Evolutionary conservation across 1,284 basidiomycete genomes (phyloP).

Genomic region (Amylostereum chailletii): DNA sequence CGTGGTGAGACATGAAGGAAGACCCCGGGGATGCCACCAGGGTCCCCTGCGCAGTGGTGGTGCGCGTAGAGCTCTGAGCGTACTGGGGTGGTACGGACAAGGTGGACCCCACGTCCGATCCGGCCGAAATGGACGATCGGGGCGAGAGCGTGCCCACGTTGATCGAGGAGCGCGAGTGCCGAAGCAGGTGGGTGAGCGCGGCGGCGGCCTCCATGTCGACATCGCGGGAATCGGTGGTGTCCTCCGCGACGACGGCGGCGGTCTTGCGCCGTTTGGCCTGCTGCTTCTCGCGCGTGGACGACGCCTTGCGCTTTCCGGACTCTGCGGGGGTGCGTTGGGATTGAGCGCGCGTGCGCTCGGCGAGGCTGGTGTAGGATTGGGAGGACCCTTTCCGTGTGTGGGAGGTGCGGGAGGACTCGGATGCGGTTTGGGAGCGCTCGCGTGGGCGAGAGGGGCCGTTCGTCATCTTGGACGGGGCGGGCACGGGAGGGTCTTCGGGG

Average conservation of each 20-base stretch:
- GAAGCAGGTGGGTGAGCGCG: slow-evolving; percentile 62
- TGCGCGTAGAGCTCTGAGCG: slow-evolving; percentile 53
- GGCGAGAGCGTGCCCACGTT: slow-evolving; percentile 52
- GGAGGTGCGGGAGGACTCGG: slow-evolving; percentile 14
- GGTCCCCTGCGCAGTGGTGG: slow-evolving; percentile 25
- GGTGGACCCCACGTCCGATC: slow-evolving; percentile 37
- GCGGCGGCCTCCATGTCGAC: slow-evolving; percentile 75
- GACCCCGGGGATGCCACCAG: slow-evolving; percentile 23
- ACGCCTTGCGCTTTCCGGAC: slow-evolving; percentile 24
- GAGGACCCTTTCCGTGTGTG: slow-evolving; percentile 7
- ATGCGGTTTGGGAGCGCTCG: slow-evolving; percentile 14
- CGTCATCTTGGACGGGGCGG: slow-evolving; percentile 34
- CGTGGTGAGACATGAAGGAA: slow-evolving; percentile 16
- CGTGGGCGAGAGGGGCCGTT: slow-evolving; percentile 18
- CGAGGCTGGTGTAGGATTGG: slow-evolving; percentile 22
- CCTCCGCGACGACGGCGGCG: slow-evolving; percentile 22
- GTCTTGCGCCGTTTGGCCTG: slow-evolving; percentile 35
- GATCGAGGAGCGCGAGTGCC: slow-evolving; percentile 52
- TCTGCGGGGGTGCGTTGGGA: slow-evolving; percentile 19
- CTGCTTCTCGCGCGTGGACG: slow-evolving; percentile 31
- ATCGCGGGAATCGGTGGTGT: slow-evolving; percentile 39
- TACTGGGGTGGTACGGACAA: slow-evolving; percentile 47
- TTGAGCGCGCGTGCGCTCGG: slow-evolving; percentile 36
- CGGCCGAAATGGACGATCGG: slow-evolving; percentile 57
- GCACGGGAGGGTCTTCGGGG: slow-evolving; percentile 56